phyloP scores from a whole-genome alignment of 1,284 basidiomycete genomes.

The Chalciporus piperatoides region DNA sequence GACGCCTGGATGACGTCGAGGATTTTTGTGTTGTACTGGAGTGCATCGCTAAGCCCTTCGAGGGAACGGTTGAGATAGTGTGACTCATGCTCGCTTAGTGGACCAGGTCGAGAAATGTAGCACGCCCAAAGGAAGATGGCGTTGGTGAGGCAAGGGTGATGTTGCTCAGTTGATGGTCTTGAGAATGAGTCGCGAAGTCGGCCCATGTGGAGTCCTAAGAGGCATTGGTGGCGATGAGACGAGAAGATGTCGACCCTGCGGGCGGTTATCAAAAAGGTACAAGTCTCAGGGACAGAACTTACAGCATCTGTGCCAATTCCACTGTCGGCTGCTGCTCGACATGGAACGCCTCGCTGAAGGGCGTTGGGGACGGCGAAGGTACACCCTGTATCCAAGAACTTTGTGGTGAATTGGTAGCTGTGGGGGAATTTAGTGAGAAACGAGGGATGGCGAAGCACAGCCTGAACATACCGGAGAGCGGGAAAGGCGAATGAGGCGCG shows the following conservation, averaged over 20 bases:
- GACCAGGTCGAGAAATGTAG: slow-evolving; percentile 66
- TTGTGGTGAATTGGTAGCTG: slow-evolving; percentile 29
- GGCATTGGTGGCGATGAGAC: slow-evolving; percentile 71
- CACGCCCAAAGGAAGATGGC: slow-evolving; percentile 78
- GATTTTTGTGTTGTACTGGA: slow-evolving; percentile 49
- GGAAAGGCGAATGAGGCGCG: slow-evolving; percentile 59
- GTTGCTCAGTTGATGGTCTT: slow-evolving; percentile 51
- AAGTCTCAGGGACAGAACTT: slow-evolving; percentile 28
- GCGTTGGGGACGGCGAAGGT: slow-evolving; percentile 47
- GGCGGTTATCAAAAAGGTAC: slow-evolving; percentile 13
- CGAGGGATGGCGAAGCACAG: slow-evolving; percentile 26
- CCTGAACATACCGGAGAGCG: slow-evolving; percentile 41
- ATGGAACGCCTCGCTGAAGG: slow-evolving; percentile 49
- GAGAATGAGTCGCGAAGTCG: slow-evolving; percentile 57
- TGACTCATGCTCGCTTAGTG: slow-evolving; percentile 63
- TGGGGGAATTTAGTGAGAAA: slow-evolving; percentile 6
- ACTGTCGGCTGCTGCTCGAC: slow-evolving; percentile 52
- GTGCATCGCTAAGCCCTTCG: slow-evolving; percentile 55
- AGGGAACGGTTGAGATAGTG: slow-evolving; percentile 61
- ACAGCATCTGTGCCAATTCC: slow-evolving; percentile 67
- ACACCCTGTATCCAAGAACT: slow-evolving; percentile 32
- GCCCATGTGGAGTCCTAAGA: slow-evolving; percentile 63
- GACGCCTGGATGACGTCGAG: slow-evolving; percentile 72
- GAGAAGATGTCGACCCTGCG: slow-evolving; percentile 67
- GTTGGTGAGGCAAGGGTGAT: slow-evolving; percentile 71